Conservation (phyloP, 2,329 filamentous ascomycete genomes). For the Pezicula rhizophila region DNA sequence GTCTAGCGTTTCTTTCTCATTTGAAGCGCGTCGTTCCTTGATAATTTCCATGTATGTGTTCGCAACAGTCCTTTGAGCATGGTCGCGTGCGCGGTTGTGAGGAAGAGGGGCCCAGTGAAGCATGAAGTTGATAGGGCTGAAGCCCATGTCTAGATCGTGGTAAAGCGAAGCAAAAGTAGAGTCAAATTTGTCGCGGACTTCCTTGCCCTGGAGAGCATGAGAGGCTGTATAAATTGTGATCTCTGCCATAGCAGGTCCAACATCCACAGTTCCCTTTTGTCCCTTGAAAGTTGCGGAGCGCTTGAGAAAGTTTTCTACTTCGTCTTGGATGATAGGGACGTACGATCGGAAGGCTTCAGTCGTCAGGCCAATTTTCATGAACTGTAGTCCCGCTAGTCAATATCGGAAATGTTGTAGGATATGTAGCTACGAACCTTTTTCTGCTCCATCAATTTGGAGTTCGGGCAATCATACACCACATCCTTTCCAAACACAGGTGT, state of each 20-base stretch:
- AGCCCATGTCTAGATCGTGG: slow-evolving; percentile 86
- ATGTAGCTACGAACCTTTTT: slow-evolving; percentile 62
- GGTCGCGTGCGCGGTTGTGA: slow-evolving; percentile 78
- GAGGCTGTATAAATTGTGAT: slow-evolving; percentile 89
- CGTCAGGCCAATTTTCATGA: slow-evolving; percentile 76
- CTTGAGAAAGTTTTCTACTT: slow-evolving; percentile 70
- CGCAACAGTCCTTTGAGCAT: slow-evolving; percentile 73
- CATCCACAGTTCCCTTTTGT: slow-evolving; percentile 61
- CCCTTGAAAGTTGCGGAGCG: slow-evolving; percentile 61
- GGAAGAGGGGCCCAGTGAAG: slow-evolving; percentile 82
- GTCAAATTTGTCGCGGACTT: slow-evolving; percentile 76
- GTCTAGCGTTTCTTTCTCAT: slow-evolving; percentile 53
- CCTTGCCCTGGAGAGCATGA: slow-evolving; percentile 76
- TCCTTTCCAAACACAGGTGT: slow-evolving; percentile 72
- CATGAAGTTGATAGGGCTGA: slow-evolving; percentile 85
- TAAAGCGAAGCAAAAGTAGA: slow-evolving; percentile 75
- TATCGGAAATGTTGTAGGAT: neutral
- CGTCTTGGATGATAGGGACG: slow-evolving; percentile 70
- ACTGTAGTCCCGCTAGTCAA: slow-evolving; percentile 36
- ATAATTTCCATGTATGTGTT: slow-evolving; percentile 81
- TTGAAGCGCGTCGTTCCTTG: slow-evolving; percentile 50
- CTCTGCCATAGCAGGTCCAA: slow-evolving; percentile 72
- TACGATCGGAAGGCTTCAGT: slow-evolving; percentile 69
- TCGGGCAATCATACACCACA: slow-evolving; percentile 87
- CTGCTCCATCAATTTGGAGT: slow-evolving; percentile 91